Base-by-base conservation (phyloP, 148 eudicot species). In the Cornus florida region DNA sequence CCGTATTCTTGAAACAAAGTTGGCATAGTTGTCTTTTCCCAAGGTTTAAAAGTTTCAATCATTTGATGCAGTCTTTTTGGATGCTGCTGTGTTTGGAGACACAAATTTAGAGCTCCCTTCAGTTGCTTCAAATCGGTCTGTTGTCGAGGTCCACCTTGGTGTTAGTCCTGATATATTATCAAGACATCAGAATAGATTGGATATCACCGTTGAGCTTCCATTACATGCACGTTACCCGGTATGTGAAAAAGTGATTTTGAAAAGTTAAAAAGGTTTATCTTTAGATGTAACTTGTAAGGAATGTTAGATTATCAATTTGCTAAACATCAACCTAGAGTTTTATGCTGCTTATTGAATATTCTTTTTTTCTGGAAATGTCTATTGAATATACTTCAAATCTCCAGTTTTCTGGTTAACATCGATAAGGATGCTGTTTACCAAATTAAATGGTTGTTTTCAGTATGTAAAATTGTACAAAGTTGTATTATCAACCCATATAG, bases 91-190 rank as follows among this genome's bases (percentile, higher is more conserved):
- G 23, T 90, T 90, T 77, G 99, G 99, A 73, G 99, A 96, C 81
- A 85, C 91, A 9, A 94, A 96, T 87, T 81, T 96, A 83, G 99
- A 96, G 74, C 76, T 96, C 87, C 99, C 99, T 46, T 85, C 92
- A 43, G 86, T 93, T 72, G 86, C 83, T 64, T 92, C 97, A 82
- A 92, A 92, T 50, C 93, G 79, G 64, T 92, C 99, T 5, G 46
- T 90, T 71, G 94, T 96, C 77, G 99, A 96, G 85, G 74, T 93
- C 83, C 97, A 93, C 77, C 81, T 88, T 71, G 85, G 85, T 80
- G 81, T 90, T 72, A 82, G 77, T 78, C 50, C 81, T 41, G 73
- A 75, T 77, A 38, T 75, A 71, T 60, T 82, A 35, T 68, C 85
- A 69, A 81, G 56, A 67, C 28, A 82, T 41, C 77, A 82, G 60